A percentile compares a stretch with the other conserved stretches of the same genome.
These are phyloP conservation scores for Mycena galopus DNA, from an alignment of 768 basidiomycete species.

Conservation along the genomic window DNA sequence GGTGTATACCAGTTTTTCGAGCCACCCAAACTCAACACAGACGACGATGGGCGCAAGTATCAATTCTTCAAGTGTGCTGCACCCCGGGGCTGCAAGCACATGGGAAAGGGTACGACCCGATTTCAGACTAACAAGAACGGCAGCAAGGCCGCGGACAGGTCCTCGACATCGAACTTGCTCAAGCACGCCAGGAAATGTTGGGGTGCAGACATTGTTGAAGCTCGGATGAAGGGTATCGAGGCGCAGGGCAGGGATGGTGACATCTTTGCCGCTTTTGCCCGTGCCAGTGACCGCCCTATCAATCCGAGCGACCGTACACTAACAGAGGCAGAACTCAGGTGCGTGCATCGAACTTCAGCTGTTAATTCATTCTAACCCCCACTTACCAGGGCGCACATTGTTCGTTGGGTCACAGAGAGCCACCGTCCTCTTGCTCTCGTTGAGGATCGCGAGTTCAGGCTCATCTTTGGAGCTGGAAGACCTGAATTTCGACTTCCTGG, in stretches of 20 bases:
- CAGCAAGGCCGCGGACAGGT: background rate
- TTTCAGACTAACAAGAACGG: background rate
- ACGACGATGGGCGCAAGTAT: background rate
- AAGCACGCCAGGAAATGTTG: constrained; percentile 5
- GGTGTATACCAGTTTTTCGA: background rate
- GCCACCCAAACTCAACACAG: background rate
- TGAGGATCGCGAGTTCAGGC: background rate
- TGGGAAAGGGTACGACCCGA: background rate
- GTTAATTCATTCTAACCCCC: background rate
- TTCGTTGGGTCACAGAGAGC: background rate
- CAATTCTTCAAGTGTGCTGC: constrained; percentile 13
- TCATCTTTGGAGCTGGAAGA: background rate
- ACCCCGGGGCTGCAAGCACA: background rate
- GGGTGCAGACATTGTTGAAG: background rate
- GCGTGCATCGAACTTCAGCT: background rate
- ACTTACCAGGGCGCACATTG: background rate
- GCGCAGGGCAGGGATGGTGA: background rate
- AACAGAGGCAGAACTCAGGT: background rate
- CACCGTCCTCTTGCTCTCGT: background rate
- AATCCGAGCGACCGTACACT: background rate
- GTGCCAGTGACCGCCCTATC: background rate
- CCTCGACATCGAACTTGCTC: background rate
- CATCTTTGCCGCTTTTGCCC: background rate
- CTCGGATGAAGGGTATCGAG: background rate
- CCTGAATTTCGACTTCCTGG: background rate